Conservation (phyloP, 768 basidiomycete genomes). For the Coprinopsis cinerea region DNA sequence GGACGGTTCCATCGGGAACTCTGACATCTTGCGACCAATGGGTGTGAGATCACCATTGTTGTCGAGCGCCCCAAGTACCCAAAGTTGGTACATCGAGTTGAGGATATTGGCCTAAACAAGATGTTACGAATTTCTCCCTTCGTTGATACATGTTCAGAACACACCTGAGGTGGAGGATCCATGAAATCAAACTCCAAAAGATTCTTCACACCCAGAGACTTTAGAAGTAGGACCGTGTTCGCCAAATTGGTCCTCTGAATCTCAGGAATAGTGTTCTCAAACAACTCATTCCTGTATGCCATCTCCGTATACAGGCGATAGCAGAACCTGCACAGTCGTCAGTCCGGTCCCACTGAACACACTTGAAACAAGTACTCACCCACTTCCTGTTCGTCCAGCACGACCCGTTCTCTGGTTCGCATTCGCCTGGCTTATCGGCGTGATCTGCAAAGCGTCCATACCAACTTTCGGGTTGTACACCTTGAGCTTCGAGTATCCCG, state of each 20-base stretch:
- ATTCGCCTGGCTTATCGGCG: constrained; percentile 98
- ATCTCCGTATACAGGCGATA: constrained; percentile 97
- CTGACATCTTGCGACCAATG: constrained; percentile 93
- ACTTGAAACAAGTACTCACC: constrained; percentile 44
- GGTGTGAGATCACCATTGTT: constrained; percentile 96
- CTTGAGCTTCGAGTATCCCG: constrained; percentile 95
- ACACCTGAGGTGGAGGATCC: constrained; percentile 99
- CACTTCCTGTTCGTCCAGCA: constrained; percentile 93
- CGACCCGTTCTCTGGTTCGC: constrained; percentile 94
- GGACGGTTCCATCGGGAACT: constrained; percentile 99
- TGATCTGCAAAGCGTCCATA: constrained; percentile 99
- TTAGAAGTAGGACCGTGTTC: constrained; percentile 91
- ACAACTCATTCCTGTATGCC: constrained; percentile 94
- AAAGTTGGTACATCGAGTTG: constrained; percentile 99
- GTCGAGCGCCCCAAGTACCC: constrained; percentile 96
- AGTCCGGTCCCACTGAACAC: not conserved
- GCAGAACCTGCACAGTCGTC: constrained; percentile 57
- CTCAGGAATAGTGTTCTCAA: constrained; percentile 94
- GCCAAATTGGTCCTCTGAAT: constrained; percentile 98
- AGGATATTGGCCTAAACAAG: constrained; percentile 79
- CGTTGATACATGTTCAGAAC: not conserved
- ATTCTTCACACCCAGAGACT: constrained; percentile 96
- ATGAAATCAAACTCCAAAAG: constrained; percentile 98
- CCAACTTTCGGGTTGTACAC: constrained; percentile 99
- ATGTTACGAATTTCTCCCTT: not conserved